These are phyloP conservation scores for Allium fistulosum DNA, from an alignment of 106 monocot genomes.

Conservation along the genomic window DNA sequence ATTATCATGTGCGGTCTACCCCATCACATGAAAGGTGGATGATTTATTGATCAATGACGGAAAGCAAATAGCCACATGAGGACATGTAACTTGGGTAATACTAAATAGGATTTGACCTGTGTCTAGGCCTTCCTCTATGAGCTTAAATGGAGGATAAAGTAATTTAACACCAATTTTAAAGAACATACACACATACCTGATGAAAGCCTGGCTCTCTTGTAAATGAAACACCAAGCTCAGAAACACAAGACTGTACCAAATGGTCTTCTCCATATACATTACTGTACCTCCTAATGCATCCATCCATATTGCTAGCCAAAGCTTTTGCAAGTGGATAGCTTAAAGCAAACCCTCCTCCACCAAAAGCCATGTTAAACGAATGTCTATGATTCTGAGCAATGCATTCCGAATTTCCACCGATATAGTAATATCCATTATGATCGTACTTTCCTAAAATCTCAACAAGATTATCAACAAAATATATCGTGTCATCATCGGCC, in stretches of 20 bases:
- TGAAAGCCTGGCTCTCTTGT: constrained; percentile 47
- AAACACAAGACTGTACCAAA: constrained; percentile 45
- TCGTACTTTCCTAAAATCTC: constrained; percentile 28
- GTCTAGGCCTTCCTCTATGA: too few relatives aligned
- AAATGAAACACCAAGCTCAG: constrained; percentile 52
- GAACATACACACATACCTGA: constrained; percentile 13
- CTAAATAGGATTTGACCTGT: too few relatives aligned
- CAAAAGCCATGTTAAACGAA: constrained; percentile 42
- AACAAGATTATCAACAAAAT: constrained; percentile 34
- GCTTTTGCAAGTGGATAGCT: constrained; percentile 32
- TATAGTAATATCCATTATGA: constrained; percentile 34
- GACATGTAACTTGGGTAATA: too few relatives aligned
- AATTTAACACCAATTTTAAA: too few relatives aligned
- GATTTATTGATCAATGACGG: too few relatives aligned
- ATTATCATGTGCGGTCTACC: too few relatives aligned
- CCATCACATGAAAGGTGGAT: too few relatives aligned
- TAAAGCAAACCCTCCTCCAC: constrained; percentile 47
- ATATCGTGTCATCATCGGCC: constrained; percentile 7
- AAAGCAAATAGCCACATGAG: too few relatives aligned
- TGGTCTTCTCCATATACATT: constrained; percentile 50
- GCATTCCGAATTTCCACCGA: constrained; percentile 40
- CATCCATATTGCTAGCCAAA: constrained; percentile 22
- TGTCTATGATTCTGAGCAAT: constrained; percentile 35
- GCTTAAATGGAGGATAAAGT: too few relatives aligned
- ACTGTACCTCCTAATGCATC: constrained; percentile 33